Evolutionary conservation across 2,329 filamentous ascomycete species (phyloP), one percentile per base, ranked within the genome.

Genomic region (Nemania sp.): DNA sequence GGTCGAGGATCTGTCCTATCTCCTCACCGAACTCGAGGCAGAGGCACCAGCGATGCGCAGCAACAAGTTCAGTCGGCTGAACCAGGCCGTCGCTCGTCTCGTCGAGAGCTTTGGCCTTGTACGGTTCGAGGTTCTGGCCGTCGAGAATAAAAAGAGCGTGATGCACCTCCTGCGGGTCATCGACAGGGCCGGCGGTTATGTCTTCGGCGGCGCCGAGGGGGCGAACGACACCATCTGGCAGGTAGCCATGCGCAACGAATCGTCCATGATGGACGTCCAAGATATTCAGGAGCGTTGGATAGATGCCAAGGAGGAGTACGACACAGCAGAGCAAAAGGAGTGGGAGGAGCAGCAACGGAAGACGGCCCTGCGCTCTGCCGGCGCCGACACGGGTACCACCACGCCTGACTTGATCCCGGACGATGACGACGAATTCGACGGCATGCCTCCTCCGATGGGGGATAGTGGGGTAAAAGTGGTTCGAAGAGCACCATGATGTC

Each of bases 201-300:
- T 92, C 0, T 97, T 99, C 78, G 93, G 93, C 0, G 85, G 89
- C 5, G 90, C 92, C 0, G 92, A 97, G 73, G 94, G 92, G 1
- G 91, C 92, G 47, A 97, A 98, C 69, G 94, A 99, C 74, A 93
- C 90, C 6, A 86, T 99, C n/a, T 99, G 95, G 95, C 91, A 96
- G 71, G 88, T 98, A 46, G 92, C 95, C 2, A 96, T 98, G 87
- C 87, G 92, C 58, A 87, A 87, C 60, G 87, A 88, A 60, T 85
- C 87, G 37, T 86, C 86, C 34, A 79, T 87, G 76, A 87, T 96
- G 82, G 92, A 96, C 69, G 87, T 92, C 10, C 82, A 89, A 61
- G 94, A 99, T 76, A 88, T 98, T 65, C 95, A 99, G 77, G 95
- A 99, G 78, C 84, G 95, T 63, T 99, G 95, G 95, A 79, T 99